Percentiles rank a stretch among this genome's conserved stretches.
Conservation (phyloP, 2,329 filamentous ascomycete species). For the Talaromyces funiculosus region DNA sequence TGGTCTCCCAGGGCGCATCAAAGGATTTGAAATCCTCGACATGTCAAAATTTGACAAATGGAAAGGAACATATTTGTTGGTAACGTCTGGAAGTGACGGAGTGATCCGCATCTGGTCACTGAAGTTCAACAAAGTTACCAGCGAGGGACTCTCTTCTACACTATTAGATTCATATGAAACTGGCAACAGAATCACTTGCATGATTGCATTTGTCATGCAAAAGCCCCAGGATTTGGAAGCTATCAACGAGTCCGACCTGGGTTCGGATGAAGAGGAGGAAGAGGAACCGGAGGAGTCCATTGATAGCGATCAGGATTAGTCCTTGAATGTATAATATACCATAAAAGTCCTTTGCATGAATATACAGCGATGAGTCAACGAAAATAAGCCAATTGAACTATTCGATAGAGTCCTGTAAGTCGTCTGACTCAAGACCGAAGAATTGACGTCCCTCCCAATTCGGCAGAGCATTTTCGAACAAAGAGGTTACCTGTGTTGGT, state of each 20-base stretch:
- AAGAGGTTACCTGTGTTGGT: background rate
- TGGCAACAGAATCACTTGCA: constrained; percentile 80
- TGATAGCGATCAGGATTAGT: constrained; percentile 20
- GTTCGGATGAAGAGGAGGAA: constrained; percentile 27
- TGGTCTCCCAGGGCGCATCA: constrained; percentile 68
- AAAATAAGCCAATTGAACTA: background rate
- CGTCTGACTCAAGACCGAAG: background rate
- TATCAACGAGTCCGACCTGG: constrained; percentile 54
- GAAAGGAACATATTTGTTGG: constrained; percentile 50
- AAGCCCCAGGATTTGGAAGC: constrained; percentile 51
- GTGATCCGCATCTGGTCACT: constrained; percentile 73
- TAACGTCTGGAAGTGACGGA: constrained; percentile 80
- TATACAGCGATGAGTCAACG: background rate
- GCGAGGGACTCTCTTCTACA: constrained; percentile 14
- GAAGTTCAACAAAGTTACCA: constrained; percentile 9
- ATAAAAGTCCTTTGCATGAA: constrained; percentile 1
- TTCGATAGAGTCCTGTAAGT: background rate
- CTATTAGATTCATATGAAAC: constrained; percentile 77
- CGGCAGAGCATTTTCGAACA: too few relatives aligned
- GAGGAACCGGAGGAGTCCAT: constrained; percentile 12
- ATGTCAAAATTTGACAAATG: constrained; percentile 30
- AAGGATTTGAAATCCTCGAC: constrained; percentile 71
- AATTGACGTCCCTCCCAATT: background rate
- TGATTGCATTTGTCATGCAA: constrained; percentile 81
- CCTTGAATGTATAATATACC: constrained; percentile 3